phyloP scores from a whole-genome alignment of 441 rosid genomes.

The Bocquillonia castaneifolia region DNA sequence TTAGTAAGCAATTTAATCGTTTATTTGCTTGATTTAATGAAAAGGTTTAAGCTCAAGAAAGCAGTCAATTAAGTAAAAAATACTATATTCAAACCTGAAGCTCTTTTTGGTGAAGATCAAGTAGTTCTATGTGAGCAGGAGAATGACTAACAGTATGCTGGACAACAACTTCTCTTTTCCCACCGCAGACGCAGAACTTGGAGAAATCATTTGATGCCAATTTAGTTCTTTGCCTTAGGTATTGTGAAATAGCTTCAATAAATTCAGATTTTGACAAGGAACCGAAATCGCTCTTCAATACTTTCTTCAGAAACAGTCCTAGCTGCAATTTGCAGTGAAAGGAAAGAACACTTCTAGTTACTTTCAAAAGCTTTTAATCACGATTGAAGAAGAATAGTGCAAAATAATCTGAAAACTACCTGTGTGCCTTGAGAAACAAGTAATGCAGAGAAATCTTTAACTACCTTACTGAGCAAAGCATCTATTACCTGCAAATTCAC shows the following conservation, averaged over 20 bases:
- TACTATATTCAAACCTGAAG: conserved; percentile 54
- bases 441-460: conserved; percentile 82
- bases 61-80: not conserved
- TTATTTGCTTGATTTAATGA: not conserved
- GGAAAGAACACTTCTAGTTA: not conserved
- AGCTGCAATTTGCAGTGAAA: conserved; percentile 40
- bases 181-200: conserved; percentile 67
- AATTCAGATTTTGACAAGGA: conserved; percentile 58
- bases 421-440: conserved; percentile 85
- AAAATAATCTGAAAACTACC: conserved; percentile 37
- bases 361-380: not conserved
- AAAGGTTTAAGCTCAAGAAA: not conserved
- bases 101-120: conserved; percentile 55
- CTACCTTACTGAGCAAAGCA: conserved; percentile 73
- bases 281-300: conserved; percentile 59
- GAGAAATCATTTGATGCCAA: conserved; percentile 62
- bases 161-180: conserved; percentile 36
- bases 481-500: conserved; percentile 61
- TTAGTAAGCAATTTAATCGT: not conserved
- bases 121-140: conserved; percentile 35
- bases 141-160: conserved; percentile 26
- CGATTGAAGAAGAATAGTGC: not conserved
- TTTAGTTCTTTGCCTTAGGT: conserved; percentile 56
- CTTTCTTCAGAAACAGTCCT: conserved; percentile 66
- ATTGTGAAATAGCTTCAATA: conserved; percentile 65